Evolutionary conservation across 2,329 filamentous ascomycete genomes (phyloP), one percentile per base, ranked within the genome.

Genomic region (Botryotinia convoluta): DNA sequence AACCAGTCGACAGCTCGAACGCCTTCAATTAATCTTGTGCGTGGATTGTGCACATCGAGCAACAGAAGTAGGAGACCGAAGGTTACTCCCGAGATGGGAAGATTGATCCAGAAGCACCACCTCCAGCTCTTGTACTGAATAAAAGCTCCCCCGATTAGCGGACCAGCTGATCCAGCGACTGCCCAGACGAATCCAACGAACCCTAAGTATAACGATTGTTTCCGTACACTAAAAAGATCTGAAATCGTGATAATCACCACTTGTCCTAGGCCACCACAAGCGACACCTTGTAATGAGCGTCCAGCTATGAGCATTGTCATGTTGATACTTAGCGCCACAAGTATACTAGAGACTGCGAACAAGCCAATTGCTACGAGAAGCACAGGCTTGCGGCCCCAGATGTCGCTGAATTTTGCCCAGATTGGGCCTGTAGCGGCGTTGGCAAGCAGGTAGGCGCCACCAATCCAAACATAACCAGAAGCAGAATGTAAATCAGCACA

Each of bases 41-140:
- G 85, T 54, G 91, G 90, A 3, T 88, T 90, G 72, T 91, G 86
- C n/a, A 93, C 81, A 77, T 91, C 87, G 39, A 93, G 83, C 76
- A 89, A 88, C 77, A 91, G 84, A 35, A 89, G 76, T 22, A 91
- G 83, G 44, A 91, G 84, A 48, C 87, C 67, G 76, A 92, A 77
- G 1, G 86, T 83, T 32, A 74, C 14, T 4, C 72, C 77, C 29
- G 35, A 77, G n/a, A 74, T 65, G 20, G 75, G 75, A 3, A 78
- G 81, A 77, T 92, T 91, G 76, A 91, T 85, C 77, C 88, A 88
- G 79, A 88, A 88, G 72, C 85, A 89, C 88, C 87, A 90, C 65
- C 88, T 80, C 89, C 89, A 91, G 39, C 83, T 85, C 26, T 88
- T 87, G 29, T 84, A 85, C 71, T 90, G 83, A 0, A 89, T 89